Evolutionary conservation across 2,329 filamentous ascomycete species (phyloP), one percentile per base, ranked within the genome.

Genomic region (Orbilia blumenaviensis): DNA sequence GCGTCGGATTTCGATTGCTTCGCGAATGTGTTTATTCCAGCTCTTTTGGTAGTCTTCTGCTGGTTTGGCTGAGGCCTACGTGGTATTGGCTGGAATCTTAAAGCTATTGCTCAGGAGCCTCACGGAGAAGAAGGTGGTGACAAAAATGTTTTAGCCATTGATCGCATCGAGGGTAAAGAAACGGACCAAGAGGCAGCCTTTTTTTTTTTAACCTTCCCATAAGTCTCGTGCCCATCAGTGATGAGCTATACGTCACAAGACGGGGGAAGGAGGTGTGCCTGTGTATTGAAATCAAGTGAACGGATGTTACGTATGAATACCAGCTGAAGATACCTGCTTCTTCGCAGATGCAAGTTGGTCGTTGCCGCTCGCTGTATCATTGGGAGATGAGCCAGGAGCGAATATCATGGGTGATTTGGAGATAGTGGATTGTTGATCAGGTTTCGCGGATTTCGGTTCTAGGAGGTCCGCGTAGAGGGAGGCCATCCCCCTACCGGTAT

Each of bases 281-380:
- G 34, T 32, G 29, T 32, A 54, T 18, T 64, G 64, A 63, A 68
- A 61, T 54, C 54, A 66, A 62, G 44, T 54, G 64, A 38, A 66
- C 56, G 58, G 62, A 64, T 69, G 12, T 66, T 56, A 67, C 66
- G 72, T 62, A 56, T 62, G 72, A 76, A 69, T 77, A 77, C 73
- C 73, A 61, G 73, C 66, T 77, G 73, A 77, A 56, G 73, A 67
- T 77, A 77, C 38, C 25, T 71, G 73, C 73, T 77, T 77, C 66
- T 77, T 77, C 58, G 52, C 34, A 44, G 73, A 71, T 62, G 54
- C 73, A 64, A 56, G 34, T 41, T 66, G 66, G 44, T 72, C 66
- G 66, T 56, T 63, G 66, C 44, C 42, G 61, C 46, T 58, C 27
- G 54, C 18, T 27, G 41, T 64, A 50, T 75, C 63, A 7, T 54